These are phyloP conservation scores for Leptographium wingfieldii DNA, from an alignment of 2,329 filamentous ascomycete genomes.

Conservation along the genomic window DNA sequence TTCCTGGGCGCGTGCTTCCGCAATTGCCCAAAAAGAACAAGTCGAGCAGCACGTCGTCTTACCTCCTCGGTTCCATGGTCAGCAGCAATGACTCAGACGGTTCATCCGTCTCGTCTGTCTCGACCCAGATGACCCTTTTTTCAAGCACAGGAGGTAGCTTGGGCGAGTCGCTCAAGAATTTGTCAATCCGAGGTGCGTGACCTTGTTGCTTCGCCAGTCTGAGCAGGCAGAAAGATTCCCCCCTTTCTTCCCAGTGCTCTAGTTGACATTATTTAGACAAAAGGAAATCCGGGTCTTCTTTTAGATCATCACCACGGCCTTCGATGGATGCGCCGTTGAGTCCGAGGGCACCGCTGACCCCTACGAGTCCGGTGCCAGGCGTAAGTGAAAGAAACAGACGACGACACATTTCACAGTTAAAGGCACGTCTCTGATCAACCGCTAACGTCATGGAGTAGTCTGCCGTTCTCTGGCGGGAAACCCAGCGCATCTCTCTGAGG, in stretches of 20 bases:
- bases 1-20: constrained; percentile 82
- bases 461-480: constrained; percentile 68
- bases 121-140: constrained; percentile 45
- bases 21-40: constrained; percentile 89
- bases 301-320: constrained; percentile 26
- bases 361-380: background rate
- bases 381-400: background rate
- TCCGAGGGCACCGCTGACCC: constrained; percentile 3
- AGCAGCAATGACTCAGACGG: constrained; percentile 59
- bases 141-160: constrained; percentile 16
- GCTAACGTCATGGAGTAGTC: background rate
- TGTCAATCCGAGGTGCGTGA: constrained; percentile 29
- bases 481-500: constrained; percentile 78
- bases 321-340: constrained; percentile 30
- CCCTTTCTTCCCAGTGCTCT: background rate
- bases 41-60: constrained; percentile 53
- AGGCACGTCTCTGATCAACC: too few relatives aligned
- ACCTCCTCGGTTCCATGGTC: constrained; percentile 37
- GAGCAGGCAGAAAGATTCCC: background rate
- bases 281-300: constrained; percentile 23
- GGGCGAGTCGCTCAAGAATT: constrained; percentile 23
- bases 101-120: constrained; percentile 70
- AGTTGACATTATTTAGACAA: constrained; percentile 14
- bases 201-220: background rate
- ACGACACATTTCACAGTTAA: too few relatives aligned